Base-by-base conservation (phyloP, 495 filamentous ascomycete genomes). In the Cercophora samala region DNA sequence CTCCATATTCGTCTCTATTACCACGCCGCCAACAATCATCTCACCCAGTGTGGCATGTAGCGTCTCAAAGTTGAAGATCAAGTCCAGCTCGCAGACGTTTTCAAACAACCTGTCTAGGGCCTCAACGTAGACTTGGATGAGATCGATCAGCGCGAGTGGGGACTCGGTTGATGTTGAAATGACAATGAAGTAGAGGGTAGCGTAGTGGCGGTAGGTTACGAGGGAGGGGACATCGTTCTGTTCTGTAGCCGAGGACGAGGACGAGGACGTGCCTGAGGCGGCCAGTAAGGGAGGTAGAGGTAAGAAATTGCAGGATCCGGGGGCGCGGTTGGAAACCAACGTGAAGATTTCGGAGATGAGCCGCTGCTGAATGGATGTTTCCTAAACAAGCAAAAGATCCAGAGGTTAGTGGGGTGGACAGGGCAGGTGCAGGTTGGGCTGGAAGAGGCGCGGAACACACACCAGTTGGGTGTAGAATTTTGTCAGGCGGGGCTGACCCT, bases 381-480 rank as follows among this genome's bases (percentile, higher is more conserved):
- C 93, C 93, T 97, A 58, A 19, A 64, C 58, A 68, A 54, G 4
- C 13, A 23, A 21, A 5, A 53, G 56, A 37, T 6, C 29, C 25
- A 23, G 23, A 63, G 58, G 53, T 51, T n/a, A 58, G n/a, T 59
- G 64, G 32, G 64, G 51, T 54, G 51, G 59, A 18, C 32, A 46
- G 26, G 60, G 37, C 46, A 25, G 21, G n/a, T 11, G 37, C 46
- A 25, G 21, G n/a, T 11, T 21, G 23, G 63, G 25, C 19, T 9
- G 19, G 22, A 53, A 51, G 23, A 42, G n/a, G 26, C 1, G 22
- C 23, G 67, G 63, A 37, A 51, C 56, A 58, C 84, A 59, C 78
- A 97, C 95, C 61, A 99, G 90, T 75, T 98, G 94, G 15, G 95
- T 97, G 78, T 99, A 99, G 84, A 99, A 99, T 74, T 97, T 98